Base-by-base conservation (phyloP, 345 rosid species). In the Arabis hirsuta region DNA sequence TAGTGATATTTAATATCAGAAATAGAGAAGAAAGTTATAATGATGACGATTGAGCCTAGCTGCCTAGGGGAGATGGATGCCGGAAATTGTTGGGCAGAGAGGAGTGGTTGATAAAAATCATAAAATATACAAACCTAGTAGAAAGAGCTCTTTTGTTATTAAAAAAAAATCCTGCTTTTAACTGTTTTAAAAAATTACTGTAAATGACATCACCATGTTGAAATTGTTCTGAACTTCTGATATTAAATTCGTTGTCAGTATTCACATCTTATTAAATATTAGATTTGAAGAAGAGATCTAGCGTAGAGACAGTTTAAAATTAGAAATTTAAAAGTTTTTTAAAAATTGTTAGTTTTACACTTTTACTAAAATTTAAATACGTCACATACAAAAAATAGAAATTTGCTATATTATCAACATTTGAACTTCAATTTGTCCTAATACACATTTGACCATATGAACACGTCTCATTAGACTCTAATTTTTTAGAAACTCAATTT, bases 61-160 rank as follows among this genome's bases (percentile, higher is more conserved):
- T 22, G 24, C 24, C 24, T 64, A 64, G 50, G 71, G 41, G 43
- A 12, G 34, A 73, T 73, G 72, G 65, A 65, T 65, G 56, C 72
- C 48, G 65, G 66, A 16, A 47, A 51, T 48, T 57, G 50, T 44
- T 48, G 54, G 72, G 53, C 78, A 58, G 57, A 66, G 73, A 74
- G 67, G 62, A 74, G 73, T 74, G 48, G 78, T 74, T 65, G 67
- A 58, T 31, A 1, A 58, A 39, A 39, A 57, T 65, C 31, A 73
- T 59, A 73, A 65, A 57, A 39, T 65, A 73, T 41, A 73, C 65
- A 73, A 65, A 50, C 54, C 57, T 73, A 65, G 42, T 64, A 36
- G 2, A 45, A 34, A 13, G 1, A 27, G 19, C 27, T 10, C 36
- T 65, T 50, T 65, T 65, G 6, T 13, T 44, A 44, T 68, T 19